phyloP scores from a whole-genome alignment of 352 stramenopile genomes.

The Phytophthora capsici region DNA sequence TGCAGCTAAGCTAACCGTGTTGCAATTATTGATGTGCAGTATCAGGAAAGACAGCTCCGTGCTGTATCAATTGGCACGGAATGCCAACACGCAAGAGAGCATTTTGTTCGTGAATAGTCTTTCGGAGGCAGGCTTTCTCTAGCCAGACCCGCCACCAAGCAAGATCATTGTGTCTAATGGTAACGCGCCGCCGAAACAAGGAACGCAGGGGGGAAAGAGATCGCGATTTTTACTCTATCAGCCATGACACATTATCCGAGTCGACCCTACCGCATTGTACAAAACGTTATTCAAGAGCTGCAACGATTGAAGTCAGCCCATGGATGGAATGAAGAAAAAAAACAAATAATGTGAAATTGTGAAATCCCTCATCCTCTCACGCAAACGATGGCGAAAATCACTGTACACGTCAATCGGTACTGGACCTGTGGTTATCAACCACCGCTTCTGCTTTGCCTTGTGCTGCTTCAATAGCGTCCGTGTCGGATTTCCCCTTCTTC shows the following conservation, averaged over 20 bases:
- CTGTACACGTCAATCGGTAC: constrained; percentile 28
- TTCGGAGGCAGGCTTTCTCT: constrained; percentile 88
- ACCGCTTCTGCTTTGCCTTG: constrained; percentile 16
- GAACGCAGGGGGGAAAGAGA: neutral
- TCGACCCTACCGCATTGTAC: constrained; percentile 28
- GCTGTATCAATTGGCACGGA: constrained; percentile 84
- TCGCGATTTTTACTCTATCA: constrained; percentile 13
- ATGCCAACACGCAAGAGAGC: constrained; percentile 89
- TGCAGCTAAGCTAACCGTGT: constrained; percentile 17
- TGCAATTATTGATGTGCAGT: constrained; percentile 37
- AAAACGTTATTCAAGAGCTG: constrained; percentile 37
- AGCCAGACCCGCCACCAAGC: constrained; percentile 1
- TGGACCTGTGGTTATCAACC: constrained; percentile 2
- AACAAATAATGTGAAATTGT: constrained; percentile 37
- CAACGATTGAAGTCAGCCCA: constrained; percentile 28
- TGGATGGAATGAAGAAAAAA: constrained; percentile 30
- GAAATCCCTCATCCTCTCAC: constrained; percentile 14
- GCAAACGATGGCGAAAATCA: too few relatives aligned
- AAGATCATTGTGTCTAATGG: neutral
- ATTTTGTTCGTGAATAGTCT: constrained; percentile 91
- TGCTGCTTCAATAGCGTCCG: neutral
- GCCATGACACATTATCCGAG: constrained; percentile 9
- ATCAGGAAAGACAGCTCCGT: constrained; percentile 87
- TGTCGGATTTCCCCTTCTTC: constrained; percentile 38
- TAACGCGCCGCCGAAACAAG: neutral